Evolutionary conservation across 1,139 yeast species (phyloP).

Genomic region (Candida tropicalis): DNA sequence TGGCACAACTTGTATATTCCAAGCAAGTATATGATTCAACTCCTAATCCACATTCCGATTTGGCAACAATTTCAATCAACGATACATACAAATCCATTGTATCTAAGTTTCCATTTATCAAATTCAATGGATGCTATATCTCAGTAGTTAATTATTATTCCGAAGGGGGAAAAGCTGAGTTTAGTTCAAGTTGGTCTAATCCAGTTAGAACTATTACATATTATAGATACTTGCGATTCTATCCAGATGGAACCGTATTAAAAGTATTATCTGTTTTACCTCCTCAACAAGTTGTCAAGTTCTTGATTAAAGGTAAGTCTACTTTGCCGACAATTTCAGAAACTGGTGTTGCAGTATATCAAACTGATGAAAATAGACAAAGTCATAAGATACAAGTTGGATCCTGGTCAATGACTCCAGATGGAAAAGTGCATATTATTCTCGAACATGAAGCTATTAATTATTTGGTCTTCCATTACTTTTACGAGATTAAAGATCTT

Average conservation of each 20-base stretch:
- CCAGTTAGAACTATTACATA: conserved; percentile 87
- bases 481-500: conserved; percentile 54
- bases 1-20: conserved; percentile 60
- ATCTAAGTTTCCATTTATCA: conserved; percentile 60
- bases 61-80: neutral
- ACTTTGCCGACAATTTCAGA: conserved; percentile 18
- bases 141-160: conserved; percentile 83
- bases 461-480: conserved; percentile 65
- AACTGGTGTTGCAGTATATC: conserved; percentile 13
- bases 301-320: conserved; percentile 38
- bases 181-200: conserved; percentile 67
- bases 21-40: conserved; percentile 55
- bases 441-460: conserved; percentile 65
- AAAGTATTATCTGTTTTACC: conserved; percentile 67
- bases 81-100: conserved; percentile 57
- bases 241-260: conserved; percentile 73
- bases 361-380: conserved; percentile 23
- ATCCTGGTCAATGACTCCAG: conserved; percentile 50
- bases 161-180: conserved; percentile 71
- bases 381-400: conserved; percentile 50
- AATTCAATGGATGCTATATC: conserved; percentile 82
- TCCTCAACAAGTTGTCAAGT: conserved; percentile 64
- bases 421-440: conserved; percentile 55
- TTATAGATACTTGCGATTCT: conserved; percentile 81
- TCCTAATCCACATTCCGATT: conserved; percentile 4